These are phyloP conservation scores for Xylariaceae sp. DNA, from an alignment of 2,329 filamentous ascomycete species.

Conservation along the genomic window DNA sequence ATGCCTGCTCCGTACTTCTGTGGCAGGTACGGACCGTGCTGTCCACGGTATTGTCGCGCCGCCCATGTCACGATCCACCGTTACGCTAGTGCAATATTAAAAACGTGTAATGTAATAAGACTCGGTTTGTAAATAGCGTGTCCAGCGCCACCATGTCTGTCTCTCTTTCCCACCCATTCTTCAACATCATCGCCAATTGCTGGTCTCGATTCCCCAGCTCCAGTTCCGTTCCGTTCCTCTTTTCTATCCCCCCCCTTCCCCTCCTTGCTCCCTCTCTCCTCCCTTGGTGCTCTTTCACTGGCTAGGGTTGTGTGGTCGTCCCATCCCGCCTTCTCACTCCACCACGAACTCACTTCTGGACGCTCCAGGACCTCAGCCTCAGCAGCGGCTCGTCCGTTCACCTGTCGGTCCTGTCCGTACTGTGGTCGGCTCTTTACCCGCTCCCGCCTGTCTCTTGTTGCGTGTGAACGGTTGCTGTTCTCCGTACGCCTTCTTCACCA, in stretches of 20 bases:
- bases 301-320: constrained; percentile 19
- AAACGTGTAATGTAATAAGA: neutral
- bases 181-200: constrained; percentile 11
- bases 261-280: constrained; percentile 5
- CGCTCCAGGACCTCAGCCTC: neutral
- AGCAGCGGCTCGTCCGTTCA: neutral
- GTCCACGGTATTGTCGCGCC: neutral
- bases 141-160: neutral
- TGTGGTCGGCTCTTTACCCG: constrained; percentile 21
- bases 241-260: neutral
- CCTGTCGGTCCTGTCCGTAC: neutral
- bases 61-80: neutral
- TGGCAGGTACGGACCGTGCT: neutral
- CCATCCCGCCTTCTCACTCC: constrained; percentile 22
- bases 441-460: constrained; percentile 20
- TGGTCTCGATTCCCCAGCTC: neutral
- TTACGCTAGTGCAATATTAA: neutral
- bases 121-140: neutral
- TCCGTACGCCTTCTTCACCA: constrained; percentile 21
- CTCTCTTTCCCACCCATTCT: constrained; percentile 5
- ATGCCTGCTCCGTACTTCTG: neutral
- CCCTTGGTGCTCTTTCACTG: constrained; percentile 20
- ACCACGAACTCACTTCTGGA: neutral
- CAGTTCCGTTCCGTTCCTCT: neutral
- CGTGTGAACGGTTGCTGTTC: constrained; percentile 11